A percentile compares a stretch with the other conserved stretches of the same genome.
Evolutionary conservation across 441 rosid species (phyloP).

Genomic region (Euphorbia celastroides): DNA sequence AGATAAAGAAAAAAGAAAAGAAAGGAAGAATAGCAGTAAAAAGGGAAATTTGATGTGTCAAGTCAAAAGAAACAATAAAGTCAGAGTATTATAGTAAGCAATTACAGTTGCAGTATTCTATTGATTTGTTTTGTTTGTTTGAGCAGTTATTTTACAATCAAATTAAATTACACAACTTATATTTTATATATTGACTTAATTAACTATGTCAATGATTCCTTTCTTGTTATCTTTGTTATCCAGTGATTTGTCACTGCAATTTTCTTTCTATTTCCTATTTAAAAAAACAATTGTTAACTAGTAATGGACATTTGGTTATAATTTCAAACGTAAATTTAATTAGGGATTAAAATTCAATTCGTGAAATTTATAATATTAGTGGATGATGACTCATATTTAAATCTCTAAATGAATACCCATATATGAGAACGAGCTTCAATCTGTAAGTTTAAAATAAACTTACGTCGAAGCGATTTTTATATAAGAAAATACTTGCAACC

Average conservation of each 20-base stretch:
- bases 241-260: constrained; percentile 29
- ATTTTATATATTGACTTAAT: background rate
- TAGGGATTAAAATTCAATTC: no score
- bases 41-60: constrained; percentile 33
- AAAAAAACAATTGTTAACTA: constrained; percentile 6
- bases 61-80: constrained; percentile 17
- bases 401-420: no score
- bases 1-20: no score
- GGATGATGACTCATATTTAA: no score
- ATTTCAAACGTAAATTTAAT: no score
- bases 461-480: no score
- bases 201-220: constrained; percentile 14
- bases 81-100: no score
- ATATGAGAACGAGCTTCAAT: no score
- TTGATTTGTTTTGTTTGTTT: constrained; percentile 5
- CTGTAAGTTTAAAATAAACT: no score
- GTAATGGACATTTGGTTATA: constrained; percentile 7
- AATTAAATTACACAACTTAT: constrained; percentile 1
- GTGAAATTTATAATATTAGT: no score
- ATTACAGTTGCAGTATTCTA: background rate
- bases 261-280: no score
- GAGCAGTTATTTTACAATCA: background rate
- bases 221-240: constrained; percentile 13
- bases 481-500: no score
- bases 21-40: constrained; percentile 25